Percentiles rank a stretch among this genome's conserved stretches.
phyloP scores from a whole-genome alignment of 2,329 filamentous ascomycete species.

The Fusarium tricinctum region DNA sequence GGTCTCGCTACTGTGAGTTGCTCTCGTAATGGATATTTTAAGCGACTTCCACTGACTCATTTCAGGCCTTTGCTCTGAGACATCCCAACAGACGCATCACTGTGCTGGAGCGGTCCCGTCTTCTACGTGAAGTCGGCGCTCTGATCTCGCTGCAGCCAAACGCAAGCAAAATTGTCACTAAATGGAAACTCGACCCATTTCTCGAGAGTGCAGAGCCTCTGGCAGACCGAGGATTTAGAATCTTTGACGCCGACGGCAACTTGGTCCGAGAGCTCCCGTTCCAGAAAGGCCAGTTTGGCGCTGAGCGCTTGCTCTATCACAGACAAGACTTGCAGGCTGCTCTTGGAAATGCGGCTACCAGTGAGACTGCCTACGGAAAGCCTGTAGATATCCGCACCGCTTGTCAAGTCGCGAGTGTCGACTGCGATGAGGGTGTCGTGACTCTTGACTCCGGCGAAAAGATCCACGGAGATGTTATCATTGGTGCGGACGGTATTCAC shows the following conservation, averaged over 20 bases:
- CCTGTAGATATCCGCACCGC: conserved; percentile 36
- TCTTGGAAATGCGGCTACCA: conserved; percentile 30
- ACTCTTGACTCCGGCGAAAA: conserved; percentile 35
- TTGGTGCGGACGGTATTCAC: conserved; percentile 46
- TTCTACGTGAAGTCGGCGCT: conserved; percentile 43
- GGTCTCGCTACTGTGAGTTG: conserved; percentile 35
- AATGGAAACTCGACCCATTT: conserved; percentile 34
- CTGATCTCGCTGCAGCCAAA: conserved; percentile 43
- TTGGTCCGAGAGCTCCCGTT: conserved; percentile 36
- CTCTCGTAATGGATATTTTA: too few species aligned
- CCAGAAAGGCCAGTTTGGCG: conserved; percentile 36
- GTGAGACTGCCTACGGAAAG: conserved; percentile 16
- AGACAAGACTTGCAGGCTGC: conserved; percentile 40
- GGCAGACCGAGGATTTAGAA: conserved; percentile 40
- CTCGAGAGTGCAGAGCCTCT: conserved; percentile 38
- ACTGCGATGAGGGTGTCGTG: conserved; percentile 38
- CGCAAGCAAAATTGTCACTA: conserved; percentile 41
- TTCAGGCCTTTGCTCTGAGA: conserved; percentile 31
- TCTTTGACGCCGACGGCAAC: conserved; percentile 34
- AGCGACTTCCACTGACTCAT: background rate
- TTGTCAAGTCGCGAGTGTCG: conserved; percentile 28
- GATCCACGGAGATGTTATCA: conserved; percentile 36
- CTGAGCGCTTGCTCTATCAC: conserved; percentile 43
- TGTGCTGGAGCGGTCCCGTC: conserved; percentile 42
- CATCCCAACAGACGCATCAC: conserved; percentile 39